Percentiles rank a stretch among this genome's conserved stretches.
Evolutionary conservation across 306 rosid species (phyloP).

Genomic region (Fragaria iinumae): DNA sequence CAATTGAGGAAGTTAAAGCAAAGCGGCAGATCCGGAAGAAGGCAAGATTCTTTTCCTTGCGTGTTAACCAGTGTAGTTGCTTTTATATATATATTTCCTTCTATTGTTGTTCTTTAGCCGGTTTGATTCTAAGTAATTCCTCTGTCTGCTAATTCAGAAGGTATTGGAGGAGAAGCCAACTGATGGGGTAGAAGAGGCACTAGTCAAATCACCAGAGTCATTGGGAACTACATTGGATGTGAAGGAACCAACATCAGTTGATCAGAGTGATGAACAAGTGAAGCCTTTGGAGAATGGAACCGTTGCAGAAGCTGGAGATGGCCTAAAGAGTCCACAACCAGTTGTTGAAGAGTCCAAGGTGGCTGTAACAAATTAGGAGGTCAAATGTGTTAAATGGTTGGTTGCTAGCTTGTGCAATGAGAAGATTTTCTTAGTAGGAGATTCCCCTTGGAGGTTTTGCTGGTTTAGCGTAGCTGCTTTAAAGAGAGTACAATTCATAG

Average conservation of each 20-base stretch:
- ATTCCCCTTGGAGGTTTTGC: constrained; percentile 11
- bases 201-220: constrained; percentile 32
- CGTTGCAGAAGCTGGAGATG: constrained; percentile 55
- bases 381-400: constrained; percentile 34
- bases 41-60: constrained; percentile 25
- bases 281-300: constrained; percentile 54
- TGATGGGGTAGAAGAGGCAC: constrained; percentile 51
- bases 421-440: constrained; percentile 6
- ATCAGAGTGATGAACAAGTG: constrained; percentile 32
- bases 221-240: constrained; percentile 42
- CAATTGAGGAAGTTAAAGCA: constrained; percentile 83
- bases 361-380: constrained; percentile 56
- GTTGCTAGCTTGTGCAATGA: constrained; percentile 44
- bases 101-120: not conserved
- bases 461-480: constrained; percentile 13
- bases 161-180: constrained; percentile 83
- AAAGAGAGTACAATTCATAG: not conserved
- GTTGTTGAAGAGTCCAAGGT: constrained; percentile 55
- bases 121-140: not conserved
- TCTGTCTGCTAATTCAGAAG: constrained; percentile 26
- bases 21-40: constrained; percentile 70
- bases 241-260: constrained; percentile 40
- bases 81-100: not conserved
- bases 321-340: constrained; percentile 68
- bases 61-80: not conserved